A percentile compares a stretch with the other conserved stretches of the same genome.
Conservation (phyloP, 148 eudicot species). For the Arbutus unedo region DNA sequence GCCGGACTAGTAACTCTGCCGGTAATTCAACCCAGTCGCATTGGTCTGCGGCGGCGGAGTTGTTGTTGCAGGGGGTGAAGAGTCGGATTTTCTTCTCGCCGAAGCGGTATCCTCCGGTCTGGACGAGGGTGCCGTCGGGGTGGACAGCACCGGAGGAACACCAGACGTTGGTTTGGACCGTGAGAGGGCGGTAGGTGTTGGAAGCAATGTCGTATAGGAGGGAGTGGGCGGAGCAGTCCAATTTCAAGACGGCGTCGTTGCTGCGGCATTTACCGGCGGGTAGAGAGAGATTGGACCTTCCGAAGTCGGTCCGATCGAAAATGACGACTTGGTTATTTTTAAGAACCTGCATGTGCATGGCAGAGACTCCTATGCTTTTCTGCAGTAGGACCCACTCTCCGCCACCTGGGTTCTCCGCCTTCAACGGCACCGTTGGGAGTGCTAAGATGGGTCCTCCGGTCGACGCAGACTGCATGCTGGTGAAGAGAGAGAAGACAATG, state of each 20-base stretch:
- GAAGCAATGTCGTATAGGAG: conserved; percentile 54
- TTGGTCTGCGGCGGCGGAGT: background rate
- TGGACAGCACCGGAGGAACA: conserved; percentile 79
- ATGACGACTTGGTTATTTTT: conserved; percentile 56
- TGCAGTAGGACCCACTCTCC: conserved; percentile 54
- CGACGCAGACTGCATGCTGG: background rate
- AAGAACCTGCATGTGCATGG: conserved; percentile 96
- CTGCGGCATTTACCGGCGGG: conserved; percentile 32
- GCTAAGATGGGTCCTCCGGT: too few species aligned
- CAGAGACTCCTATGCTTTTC: conserved; percentile 62
- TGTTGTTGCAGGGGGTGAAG: conserved; percentile 47
- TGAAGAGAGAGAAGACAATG: background rate
- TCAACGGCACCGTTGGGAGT: background rate
- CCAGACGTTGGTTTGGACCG: conserved; percentile 57
- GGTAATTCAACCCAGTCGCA: conserved; percentile 68
- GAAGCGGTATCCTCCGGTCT: conserved; percentile 69
- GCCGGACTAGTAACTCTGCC: conserved; percentile 33
- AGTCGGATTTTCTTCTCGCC: conserved; percentile 62
- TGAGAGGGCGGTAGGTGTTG: conserved; percentile 61
- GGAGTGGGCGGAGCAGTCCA: conserved; percentile 84
- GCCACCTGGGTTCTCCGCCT: background rate
- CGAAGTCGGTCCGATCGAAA: conserved; percentile 87
- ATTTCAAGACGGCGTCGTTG: conserved; percentile 24
- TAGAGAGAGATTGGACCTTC: conserved; percentile 59
- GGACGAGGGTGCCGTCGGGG: conserved; percentile 58